A percentile compares a stretch with the other conserved stretches of the same genome.
Conservation (phyloP, 345 rosid species). For the Pugionium dolabratum region DNA sequence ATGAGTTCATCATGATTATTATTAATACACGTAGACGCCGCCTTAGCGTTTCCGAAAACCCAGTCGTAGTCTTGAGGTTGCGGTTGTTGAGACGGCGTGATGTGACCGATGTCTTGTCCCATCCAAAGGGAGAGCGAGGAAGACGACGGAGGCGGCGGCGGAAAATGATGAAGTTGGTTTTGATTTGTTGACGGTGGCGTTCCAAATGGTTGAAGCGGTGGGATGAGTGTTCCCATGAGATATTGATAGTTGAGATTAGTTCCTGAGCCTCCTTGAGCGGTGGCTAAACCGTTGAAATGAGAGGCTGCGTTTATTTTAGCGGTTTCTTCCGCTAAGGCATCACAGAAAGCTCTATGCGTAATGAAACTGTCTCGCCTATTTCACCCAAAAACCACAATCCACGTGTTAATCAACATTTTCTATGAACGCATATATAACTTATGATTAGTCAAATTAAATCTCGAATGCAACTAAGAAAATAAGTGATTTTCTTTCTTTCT, state of each 20-base stretch:
- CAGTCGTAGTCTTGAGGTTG: constrained; percentile 45
- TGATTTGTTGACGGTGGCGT: constrained; percentile 27
- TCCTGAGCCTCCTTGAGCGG: constrained; percentile 11
- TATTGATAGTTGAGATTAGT: constrained; percentile 54
- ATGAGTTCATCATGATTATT: constrained; percentile 27
- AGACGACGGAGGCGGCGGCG: constrained; percentile 11
- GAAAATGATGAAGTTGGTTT: constrained; percentile 28
- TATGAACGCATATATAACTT: background rate
- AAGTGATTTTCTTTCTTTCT: no score
- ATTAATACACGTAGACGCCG: constrained; percentile 16
- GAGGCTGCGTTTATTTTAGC: constrained; percentile 82
- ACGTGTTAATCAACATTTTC: background rate
- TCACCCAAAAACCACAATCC: constrained; percentile 21
- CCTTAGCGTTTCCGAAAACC: constrained; percentile 49
- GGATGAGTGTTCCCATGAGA: constrained; percentile 51
- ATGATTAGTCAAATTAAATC: no score
- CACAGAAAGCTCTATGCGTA: constrained; percentile 96
- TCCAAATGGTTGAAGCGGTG: constrained; percentile 54
- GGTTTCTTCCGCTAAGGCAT: constrained; percentile 94
- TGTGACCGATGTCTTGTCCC: constrained; percentile 31
- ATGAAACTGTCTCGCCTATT: constrained; percentile 92
- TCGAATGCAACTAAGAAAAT: background rate
- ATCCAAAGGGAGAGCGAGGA: constrained; percentile 41
- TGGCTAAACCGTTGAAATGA: constrained; percentile 38
- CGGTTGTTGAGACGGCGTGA: constrained; percentile 30